Evolutionary conservation across 2,329 filamentous ascomycete genomes (phyloP), one percentile per base, ranked within the genome.

Genomic region (Fusarium floridanum): DNA sequence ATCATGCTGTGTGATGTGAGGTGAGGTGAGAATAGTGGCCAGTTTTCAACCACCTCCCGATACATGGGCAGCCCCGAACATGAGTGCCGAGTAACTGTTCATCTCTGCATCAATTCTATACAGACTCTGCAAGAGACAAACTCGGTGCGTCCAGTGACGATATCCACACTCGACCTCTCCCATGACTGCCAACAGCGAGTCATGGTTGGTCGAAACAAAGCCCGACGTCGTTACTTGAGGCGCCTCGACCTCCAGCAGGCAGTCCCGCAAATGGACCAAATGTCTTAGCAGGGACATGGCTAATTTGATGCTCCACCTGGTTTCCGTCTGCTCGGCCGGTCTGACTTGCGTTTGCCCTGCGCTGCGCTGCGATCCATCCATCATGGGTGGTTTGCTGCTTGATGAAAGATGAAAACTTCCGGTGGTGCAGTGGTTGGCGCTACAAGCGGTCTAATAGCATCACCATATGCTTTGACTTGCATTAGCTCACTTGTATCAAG

Each of bases 261-360:
- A 61, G 66, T 67, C 65, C 72, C 48, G 60, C 62, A 70, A 48
- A 69, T 68, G 64, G 64, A 61, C 32, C 34, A 66, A 72, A 72
- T 64, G 62, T 73, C 48, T 64, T 45, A 66, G 59, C 66, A 73
- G 70, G 74, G 62, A 45, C 64, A 60, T 71, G 61, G 70, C 64
- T 73, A 73, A 77, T 75, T 75, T 75, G 72, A 55, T 64, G 67
- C 67, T 71, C 74, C 72, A 75, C 74, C 65, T 53, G 56, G 29
- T 55, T 75, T 50, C 62, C 41, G 37, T 64, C 60, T 43, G 57
- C 59, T 61, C 53, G 60, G 64, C 32, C 34, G 61, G 61, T 64
- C 50, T 63, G 43, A 50, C 39, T 64, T 50, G 45, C 34, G 59
- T 63, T 50, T 55, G 62, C 56, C 43, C 41, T 45, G 36, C 56